Percentiles rank a stretch among this genome's conserved stretches.
These are phyloP conservation scores for Hemileccinum impolitum DNA, from an alignment of 768 basidiomycete species.

Conservation along the genomic window DNA sequence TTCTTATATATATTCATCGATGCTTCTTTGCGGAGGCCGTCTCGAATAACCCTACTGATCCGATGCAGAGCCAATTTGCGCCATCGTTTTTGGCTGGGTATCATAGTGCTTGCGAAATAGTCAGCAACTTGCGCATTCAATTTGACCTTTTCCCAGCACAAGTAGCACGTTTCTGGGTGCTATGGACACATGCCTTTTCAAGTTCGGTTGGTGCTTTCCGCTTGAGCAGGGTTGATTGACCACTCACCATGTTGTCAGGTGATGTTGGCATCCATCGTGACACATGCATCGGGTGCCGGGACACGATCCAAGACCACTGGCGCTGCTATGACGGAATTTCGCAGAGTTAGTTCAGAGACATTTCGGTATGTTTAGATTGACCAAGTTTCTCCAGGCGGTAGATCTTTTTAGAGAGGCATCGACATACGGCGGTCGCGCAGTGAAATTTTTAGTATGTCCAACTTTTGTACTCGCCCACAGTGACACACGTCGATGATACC, in stretches of 20 bases:
- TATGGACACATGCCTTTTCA: conserved; percentile 73
- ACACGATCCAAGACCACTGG: conserved; percentile 62
- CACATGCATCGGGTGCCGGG: conserved; percentile 47
- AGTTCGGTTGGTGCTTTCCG: conserved; percentile 44
- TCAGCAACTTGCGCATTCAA: conserved; percentile 45
- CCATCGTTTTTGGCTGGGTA: conserved; percentile 68
- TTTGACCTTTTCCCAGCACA: conserved; percentile 52
- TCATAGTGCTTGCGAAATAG: conserved; percentile 59
- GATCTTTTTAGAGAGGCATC: conserved; percentile 67
- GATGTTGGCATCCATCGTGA: conserved; percentile 76
- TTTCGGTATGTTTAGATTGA: neutral
- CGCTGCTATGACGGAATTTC: conserved; percentile 66
- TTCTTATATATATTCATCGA: conserved; percentile 70
- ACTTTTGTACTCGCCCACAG: neutral
- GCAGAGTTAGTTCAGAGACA: conserved; percentile 22
- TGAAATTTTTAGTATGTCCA: conserved; percentile 61
- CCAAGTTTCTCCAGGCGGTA: conserved; percentile 37
- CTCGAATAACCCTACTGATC: conserved; percentile 58
- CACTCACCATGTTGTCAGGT: conserved; percentile 41
- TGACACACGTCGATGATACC: conserved; percentile 1
- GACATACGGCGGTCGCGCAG: conserved; percentile 58
- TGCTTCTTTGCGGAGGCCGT: conserved; percentile 77
- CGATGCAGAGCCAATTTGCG: conserved; percentile 64
- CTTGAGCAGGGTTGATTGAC: neutral
- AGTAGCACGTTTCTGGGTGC: conserved; percentile 64